Evolutionary conservation across 1,284 basidiomycete species (phyloP).

Genomic region (Cutaneotrichosporon cutaneum): DNA sequence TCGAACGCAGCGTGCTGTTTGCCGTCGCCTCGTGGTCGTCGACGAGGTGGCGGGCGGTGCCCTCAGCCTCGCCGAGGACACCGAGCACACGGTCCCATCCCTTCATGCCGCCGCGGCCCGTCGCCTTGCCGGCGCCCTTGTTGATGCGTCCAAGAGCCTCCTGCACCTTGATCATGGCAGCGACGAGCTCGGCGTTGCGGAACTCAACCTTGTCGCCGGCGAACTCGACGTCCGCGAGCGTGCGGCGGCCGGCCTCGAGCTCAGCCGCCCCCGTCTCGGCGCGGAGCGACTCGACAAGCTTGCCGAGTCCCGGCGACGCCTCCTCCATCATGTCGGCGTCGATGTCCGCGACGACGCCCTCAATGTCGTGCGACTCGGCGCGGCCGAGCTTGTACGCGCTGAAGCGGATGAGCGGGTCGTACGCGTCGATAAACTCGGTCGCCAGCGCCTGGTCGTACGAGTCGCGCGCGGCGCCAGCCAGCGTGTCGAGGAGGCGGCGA

Average conservation of each 20-base stretch:
- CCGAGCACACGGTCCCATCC: slow-evolving; percentile 79
- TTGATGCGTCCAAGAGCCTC: slow-evolving; percentile 62
- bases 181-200: slow-evolving; percentile 86
- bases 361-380: slow-evolving; percentile 74
- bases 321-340: slow-evolving; percentile 63
- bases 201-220: slow-evolving; percentile 80
- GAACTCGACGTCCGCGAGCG: slow-evolving; percentile 68
- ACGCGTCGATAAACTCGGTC: slow-evolving; percentile 76
- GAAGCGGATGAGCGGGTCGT: slow-evolving; percentile 87
- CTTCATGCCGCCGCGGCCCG: slow-evolving; percentile 42
- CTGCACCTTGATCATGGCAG: slow-evolving; percentile 78
- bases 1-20: slow-evolving; percentile 38
- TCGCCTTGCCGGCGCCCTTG: slow-evolving; percentile 52
- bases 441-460: slow-evolving; percentile 88
- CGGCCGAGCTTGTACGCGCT: slow-evolving; percentile 78
- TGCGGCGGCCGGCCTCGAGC: slow-evolving; percentile 58
- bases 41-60: slow-evolving; percentile 69
- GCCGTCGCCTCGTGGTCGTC: slow-evolving; percentile 66
- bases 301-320: slow-evolving; percentile 37
- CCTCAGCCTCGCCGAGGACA: slow-evolving; percentile 82
- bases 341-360: slow-evolving; percentile 72
- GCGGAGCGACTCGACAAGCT: slow-evolving; percentile 38
- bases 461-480: slow-evolving; percentile 59
- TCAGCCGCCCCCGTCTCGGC: slow-evolving; percentile 53
- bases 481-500: slow-evolving; percentile 64